phyloP scores from a whole-genome alignment of 2,329 filamentous ascomycete genomes.

The Rutstroemia sp. region DNA sequence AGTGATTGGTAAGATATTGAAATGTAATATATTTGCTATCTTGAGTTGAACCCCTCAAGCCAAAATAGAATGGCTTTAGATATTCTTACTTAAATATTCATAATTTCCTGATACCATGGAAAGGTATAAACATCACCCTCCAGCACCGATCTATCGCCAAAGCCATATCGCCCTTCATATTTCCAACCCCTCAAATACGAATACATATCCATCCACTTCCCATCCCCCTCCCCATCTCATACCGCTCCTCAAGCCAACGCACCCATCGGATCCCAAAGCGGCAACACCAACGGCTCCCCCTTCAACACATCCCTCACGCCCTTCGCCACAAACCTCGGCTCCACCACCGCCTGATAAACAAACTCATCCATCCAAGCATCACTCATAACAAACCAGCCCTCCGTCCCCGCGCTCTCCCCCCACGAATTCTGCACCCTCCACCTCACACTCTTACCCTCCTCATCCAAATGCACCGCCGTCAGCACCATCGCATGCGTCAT shows the following conservation, averaged over 20 bases:
- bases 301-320: conserved; percentile 41
- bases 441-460: conserved; percentile 56
- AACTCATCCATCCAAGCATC: conserved; percentile 76
- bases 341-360: conserved; percentile 79
- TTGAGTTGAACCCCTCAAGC: background rate
- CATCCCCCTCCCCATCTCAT: too few relatives aligned
- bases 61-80: background rate
- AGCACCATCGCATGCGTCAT: conserved; percentile 95
- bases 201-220: too few relatives aligned
- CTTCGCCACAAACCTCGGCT: conserved; percentile 58
- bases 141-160: too few relatives aligned
- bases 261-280: conserved; percentile 77
- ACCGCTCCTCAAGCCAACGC: conserved; percentile 47
- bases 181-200: too few relatives aligned
- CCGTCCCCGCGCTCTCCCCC: conserved; percentile 61
- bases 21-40: background rate
- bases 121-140: too few relatives aligned
- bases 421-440: conserved; percentile 89
- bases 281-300: conserved; percentile 24
- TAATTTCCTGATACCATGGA: too few relatives aligned
- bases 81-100: background rate
- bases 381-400: conserved; percentile 87
- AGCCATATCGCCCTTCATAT: too few relatives aligned
- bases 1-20: background rate
- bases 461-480: conserved; percentile 74